Conservation (phyloP, 139 green algal species). For the Dunaliella sp. region DNA sequence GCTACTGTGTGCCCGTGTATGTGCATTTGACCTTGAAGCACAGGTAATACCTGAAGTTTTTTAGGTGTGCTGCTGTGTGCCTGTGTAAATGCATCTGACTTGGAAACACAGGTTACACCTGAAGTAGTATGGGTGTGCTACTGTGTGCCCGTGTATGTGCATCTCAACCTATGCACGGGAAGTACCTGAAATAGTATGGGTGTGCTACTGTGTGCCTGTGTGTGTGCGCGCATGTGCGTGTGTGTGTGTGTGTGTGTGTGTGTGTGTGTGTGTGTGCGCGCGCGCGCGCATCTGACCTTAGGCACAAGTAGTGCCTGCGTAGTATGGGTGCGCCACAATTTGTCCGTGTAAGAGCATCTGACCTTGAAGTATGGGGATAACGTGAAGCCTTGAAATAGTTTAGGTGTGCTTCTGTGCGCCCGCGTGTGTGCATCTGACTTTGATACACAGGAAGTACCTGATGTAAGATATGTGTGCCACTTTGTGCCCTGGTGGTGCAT, state of each 20-base stretch:
- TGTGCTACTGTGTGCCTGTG: constrained; percentile 68
- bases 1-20: constrained; percentile 60
- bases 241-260: too few relatives aligned
- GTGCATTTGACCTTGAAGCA: constrained; percentile 31
- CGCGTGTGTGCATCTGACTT: too few relatives aligned
- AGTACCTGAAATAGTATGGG: background rate
- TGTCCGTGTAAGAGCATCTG: too few relatives aligned
- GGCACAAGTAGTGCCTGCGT: too few relatives aligned
- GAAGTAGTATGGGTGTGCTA: constrained; percentile 57
- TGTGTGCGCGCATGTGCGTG: too few relatives aligned
- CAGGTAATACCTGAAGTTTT: background rate
- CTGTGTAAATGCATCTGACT: constrained; percentile 41
- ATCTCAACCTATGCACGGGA: constrained; percentile 9
- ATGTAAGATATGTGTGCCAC: constrained; percentile 56
- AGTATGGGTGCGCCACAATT: too few relatives aligned
- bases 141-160: constrained; percentile 51
- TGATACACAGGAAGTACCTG: background rate
- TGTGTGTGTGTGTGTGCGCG: too few relatives aligned
- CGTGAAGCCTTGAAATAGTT: too few relatives aligned
- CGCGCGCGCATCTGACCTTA: too few relatives aligned
- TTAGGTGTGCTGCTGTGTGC: constrained; percentile 61
- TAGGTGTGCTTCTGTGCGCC: constrained; percentile 62
- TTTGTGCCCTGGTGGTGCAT: constrained; percentile 52
- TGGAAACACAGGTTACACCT: background rate
- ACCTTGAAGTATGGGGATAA: too few relatives aligned